phyloP scores from a whole-genome alignment of 306 rosid genomes.

The Prunus padus region DNA sequence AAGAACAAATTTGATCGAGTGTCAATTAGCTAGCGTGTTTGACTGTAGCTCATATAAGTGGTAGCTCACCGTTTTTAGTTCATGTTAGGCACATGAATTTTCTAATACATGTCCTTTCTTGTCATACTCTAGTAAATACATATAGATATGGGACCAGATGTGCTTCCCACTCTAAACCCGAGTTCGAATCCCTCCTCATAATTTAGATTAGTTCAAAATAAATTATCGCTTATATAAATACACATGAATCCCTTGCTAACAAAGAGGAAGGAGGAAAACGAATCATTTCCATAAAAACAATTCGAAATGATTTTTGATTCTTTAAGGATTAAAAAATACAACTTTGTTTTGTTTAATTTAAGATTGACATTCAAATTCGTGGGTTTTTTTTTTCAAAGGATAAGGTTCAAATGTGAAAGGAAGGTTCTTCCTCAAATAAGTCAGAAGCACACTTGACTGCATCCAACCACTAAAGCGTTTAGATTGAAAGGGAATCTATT shows the following conservation, averaged over 20 bases:
- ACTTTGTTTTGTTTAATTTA: too few species aligned
- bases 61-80: conserved; percentile 11
- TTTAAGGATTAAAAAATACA: too few species aligned
- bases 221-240: too few species aligned
- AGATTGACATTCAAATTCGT: background rate
- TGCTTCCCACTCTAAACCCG: accelerated
- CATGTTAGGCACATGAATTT: conserved; percentile 14
- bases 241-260: too few species aligned
- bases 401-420: conserved; percentile 16
- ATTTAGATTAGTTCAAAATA: too few species aligned
- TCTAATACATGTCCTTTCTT: background rate
- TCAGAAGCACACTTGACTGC: conserved; percentile 34
- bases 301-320: too few species aligned
- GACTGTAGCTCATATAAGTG: conserved; percentile 10
- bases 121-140: background rate
- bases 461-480: conserved; percentile 39
- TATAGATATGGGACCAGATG: accelerated
- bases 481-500: conserved; percentile 35
- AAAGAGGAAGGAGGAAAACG: background rate
- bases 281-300: background rate
- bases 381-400: background rate
- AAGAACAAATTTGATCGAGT: background rate
- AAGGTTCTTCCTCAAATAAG: conserved; percentile 1
- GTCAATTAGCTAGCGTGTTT: conserved; percentile 13
- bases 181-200: accelerated